phyloP scores from a whole-genome alignment of 2,329 filamentous ascomycete genomes.

The Nemania diffusa region DNA sequence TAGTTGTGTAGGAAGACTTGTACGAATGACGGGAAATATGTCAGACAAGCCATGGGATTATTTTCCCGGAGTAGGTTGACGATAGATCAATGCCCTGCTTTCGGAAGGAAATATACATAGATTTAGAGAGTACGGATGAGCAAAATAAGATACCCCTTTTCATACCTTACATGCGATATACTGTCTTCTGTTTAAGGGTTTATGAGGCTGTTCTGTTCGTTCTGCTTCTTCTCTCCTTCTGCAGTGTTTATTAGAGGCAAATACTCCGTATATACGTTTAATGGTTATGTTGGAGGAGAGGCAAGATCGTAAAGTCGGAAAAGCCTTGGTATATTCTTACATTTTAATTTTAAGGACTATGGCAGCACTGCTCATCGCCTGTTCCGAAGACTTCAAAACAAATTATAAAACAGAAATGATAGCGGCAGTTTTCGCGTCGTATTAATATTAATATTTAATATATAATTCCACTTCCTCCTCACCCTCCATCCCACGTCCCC shows the following conservation, averaged over 20 bases:
- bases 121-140: neutral
- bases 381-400: too few relatives aligned
- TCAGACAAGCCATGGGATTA: neutral
- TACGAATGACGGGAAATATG: neutral
- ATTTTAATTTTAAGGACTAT: too few relatives aligned
- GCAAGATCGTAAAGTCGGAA: too few relatives aligned
- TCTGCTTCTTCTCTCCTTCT: neutral
- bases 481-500: neutral
- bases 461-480: too few relatives aligned
- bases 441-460: neutral
- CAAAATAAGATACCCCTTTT: conserved; percentile 22
- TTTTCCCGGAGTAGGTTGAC: neutral
- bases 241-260: neutral
- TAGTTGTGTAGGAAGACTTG: neutral
- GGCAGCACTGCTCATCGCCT: too few relatives aligned
- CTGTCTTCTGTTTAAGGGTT: neutral
- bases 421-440: neutral
- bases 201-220: neutral
- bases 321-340: too few relatives aligned
- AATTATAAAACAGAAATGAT: too few relatives aligned
- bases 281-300: too few relatives aligned
- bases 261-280: neutral
- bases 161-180: neutral
- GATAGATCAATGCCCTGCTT: neutral
- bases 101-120: neutral